Conservation (phyloP, 2,329 filamentous ascomycete genomes). For the Stylonectria norvegica region DNA sequence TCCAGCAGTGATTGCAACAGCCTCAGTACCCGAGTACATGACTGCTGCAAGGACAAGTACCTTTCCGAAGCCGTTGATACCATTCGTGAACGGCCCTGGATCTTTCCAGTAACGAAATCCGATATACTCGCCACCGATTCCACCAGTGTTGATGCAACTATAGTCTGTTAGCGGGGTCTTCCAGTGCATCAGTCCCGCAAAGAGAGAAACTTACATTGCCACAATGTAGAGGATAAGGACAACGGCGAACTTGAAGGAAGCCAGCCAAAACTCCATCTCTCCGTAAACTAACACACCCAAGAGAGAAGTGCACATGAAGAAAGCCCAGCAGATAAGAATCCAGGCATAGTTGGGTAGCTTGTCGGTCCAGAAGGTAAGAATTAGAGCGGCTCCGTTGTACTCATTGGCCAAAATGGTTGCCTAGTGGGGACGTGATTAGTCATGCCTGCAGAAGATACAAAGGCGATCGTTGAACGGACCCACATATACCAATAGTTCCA, state of each 20-base stretch:
- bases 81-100: constrained; percentile 7
- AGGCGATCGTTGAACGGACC: constrained; percentile 1
- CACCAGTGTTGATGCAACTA: constrained; percentile 4
- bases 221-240: constrained; percentile 3
- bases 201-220: constrained; percentile 3
- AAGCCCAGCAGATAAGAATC: constrained; percentile 12
- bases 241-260: constrained; percentile 1
- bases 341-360: constrained; percentile 12
- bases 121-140: constrained; percentile 2
- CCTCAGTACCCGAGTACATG: constrained; percentile 14
- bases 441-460: background rate
- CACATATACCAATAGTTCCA: constrained; percentile 16
- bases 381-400: background rate
- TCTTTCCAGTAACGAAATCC: constrained; percentile 9
- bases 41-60: constrained; percentile 10
- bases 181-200: constrained; percentile 3
- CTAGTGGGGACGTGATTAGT: background rate
- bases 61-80: constrained; percentile 13
- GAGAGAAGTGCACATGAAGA: constrained; percentile 13
- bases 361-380: constrained; percentile 4
- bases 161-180: constrained; percentile 3
- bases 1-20: constrained; percentile 3
- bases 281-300: constrained; percentile 12
- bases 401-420: constrained; percentile 6
- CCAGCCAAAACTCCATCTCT: constrained; percentile 14